A percentile compares a stretch with the other conserved stretches of the same genome.
These are phyloP conservation scores for Isoetes taiwanensis DNA, from an alignment of 75 land plant species.

Conservation along the genomic window DNA sequence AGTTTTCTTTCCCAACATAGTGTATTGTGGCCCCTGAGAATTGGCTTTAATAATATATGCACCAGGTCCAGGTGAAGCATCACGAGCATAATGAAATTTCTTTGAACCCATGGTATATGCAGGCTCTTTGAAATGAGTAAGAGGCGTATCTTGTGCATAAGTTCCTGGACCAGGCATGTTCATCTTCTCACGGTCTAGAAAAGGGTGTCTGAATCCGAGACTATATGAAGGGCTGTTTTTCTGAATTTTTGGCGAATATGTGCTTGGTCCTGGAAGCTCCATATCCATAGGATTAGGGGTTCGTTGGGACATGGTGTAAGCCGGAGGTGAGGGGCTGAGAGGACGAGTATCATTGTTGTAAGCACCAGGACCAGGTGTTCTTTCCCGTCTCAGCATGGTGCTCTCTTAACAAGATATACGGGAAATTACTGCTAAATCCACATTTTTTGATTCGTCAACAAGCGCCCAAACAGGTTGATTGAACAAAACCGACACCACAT, in stretches of 20 bases:
- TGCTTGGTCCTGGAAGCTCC: slow-evolving; percentile 11
- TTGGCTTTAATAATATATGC: neutral
- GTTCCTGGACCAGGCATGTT: slow-evolving; percentile 10
- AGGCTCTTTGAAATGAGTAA: slow-evolving; percentile 1
- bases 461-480: too few relatives aligned
- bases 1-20: neutral
- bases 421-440: too few relatives aligned
- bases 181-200: neutral
- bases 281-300: neutral
- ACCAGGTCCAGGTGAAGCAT: neutral
- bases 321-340: slow-evolving; percentile 13
- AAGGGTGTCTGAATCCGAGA: neutral
- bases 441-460: too few relatives aligned
- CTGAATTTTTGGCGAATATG: slow-evolving; percentile 1
- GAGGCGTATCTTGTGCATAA: neutral
- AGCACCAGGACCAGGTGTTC: slow-evolving; percentile 16
- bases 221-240: slow-evolving; percentile 7
- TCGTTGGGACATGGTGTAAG: slow-evolving; percentile 9
- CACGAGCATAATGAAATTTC: neutral
- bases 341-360: slow-evolving; percentile 11
- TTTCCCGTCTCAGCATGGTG: slow-evolving; percentile 11
- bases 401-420: too few relatives aligned
- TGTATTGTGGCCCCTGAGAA: neutral
- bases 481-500: too few relatives aligned
- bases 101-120: slow-evolving; percentile 4